Percentiles rank a stretch among this genome's conserved stretches.
These are phyloP conservation scores for Mycena venus DNA, from an alignment of 768 basidiomycete species.

Conservation along the genomic window DNA sequence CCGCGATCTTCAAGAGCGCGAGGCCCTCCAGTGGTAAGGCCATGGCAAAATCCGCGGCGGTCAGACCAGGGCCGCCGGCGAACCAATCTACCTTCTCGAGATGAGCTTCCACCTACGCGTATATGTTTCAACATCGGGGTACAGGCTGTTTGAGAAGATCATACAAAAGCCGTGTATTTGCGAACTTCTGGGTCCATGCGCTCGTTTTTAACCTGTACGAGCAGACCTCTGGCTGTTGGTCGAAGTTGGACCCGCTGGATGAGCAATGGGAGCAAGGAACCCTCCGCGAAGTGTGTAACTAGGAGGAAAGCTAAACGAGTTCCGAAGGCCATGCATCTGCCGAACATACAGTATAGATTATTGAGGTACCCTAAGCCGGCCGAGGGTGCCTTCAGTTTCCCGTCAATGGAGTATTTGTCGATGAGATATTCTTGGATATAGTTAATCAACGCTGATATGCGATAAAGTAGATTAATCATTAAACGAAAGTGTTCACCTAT, in stretches of 20 bases:
- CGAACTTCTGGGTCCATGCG: conserved; percentile 44
- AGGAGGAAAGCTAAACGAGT: neutral
- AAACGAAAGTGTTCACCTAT: conserved; percentile 43
- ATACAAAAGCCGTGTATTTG: conserved; percentile 30
- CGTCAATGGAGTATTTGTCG: conserved; percentile 43
- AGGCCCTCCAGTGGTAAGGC: conserved; percentile 52
- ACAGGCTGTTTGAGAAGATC: neutral
- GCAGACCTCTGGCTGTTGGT: conserved; percentile 46
- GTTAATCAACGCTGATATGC: too few species aligned
- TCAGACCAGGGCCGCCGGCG: conserved; percentile 54
- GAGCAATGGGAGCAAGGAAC: conserved; percentile 56
- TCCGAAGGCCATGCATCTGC: too few species aligned
- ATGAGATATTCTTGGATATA: conserved; percentile 63
- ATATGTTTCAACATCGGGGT: neutral
- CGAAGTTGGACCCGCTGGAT: conserved; percentile 51
- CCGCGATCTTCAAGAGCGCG: conserved; percentile 35
- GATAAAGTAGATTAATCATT: neutral
- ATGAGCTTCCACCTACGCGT: conserved; percentile 53
- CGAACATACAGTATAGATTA: conserved; percentile 53
- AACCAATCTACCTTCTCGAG: conserved; percentile 47
- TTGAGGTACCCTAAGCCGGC: conserved; percentile 45
- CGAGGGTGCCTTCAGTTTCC: conserved; percentile 45
- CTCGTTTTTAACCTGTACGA: conserved; percentile 40
- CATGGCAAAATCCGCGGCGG: conserved; percentile 62
- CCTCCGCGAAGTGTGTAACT: conserved; percentile 59